phyloP scores from a whole-genome alignment of 2,329 filamentous ascomycete genomes.

The Rugonectria rugulosa region DNA sequence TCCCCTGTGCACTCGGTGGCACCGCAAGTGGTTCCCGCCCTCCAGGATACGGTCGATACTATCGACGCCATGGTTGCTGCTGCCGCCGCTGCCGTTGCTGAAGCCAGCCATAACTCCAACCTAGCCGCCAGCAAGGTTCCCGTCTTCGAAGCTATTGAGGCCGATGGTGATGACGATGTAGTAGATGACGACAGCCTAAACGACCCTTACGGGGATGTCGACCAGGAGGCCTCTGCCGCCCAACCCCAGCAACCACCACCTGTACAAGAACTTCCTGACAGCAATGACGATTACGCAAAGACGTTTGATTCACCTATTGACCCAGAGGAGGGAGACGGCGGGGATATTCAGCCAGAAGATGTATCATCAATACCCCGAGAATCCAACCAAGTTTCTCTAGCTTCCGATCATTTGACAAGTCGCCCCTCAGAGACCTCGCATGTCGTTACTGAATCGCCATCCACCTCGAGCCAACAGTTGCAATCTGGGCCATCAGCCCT shows the following conservation, averaged over 20 bases:
- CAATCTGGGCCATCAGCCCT: constrained; percentile 34
- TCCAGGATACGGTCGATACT: constrained; percentile 61
- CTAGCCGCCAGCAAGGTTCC: constrained; percentile 38
- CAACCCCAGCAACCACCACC: constrained; percentile 37
- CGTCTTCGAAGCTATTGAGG: constrained; percentile 44
- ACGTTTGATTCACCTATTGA: constrained; percentile 58
- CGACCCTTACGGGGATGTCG: constrained; percentile 55
- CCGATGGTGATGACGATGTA: constrained; percentile 47
- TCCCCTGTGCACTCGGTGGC: constrained; percentile 56
- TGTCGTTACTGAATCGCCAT: constrained; percentile 43
- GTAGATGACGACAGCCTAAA: constrained; percentile 58
- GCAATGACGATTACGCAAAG: constrained; percentile 60
- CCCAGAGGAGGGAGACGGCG: constrained; percentile 46
- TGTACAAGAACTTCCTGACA: constrained; percentile 42
- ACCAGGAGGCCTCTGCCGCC: constrained; percentile 37
- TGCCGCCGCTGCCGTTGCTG: constrained; percentile 39
- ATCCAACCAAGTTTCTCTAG: constrained; percentile 52
- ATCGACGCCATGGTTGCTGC: constrained; percentile 56
- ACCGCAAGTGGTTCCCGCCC: constrained; percentile 55
- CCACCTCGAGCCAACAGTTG: constrained; percentile 35
- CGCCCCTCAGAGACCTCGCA: constrained; percentile 42
- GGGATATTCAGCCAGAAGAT: constrained; percentile 48
- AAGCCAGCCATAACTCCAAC: constrained; percentile 39
- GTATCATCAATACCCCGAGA: constrained; percentile 54
- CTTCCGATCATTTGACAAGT: constrained; percentile 49